phyloP scores from a whole-genome alignment of 306 rosid species.

The Cicer pinnatifidum region DNA sequence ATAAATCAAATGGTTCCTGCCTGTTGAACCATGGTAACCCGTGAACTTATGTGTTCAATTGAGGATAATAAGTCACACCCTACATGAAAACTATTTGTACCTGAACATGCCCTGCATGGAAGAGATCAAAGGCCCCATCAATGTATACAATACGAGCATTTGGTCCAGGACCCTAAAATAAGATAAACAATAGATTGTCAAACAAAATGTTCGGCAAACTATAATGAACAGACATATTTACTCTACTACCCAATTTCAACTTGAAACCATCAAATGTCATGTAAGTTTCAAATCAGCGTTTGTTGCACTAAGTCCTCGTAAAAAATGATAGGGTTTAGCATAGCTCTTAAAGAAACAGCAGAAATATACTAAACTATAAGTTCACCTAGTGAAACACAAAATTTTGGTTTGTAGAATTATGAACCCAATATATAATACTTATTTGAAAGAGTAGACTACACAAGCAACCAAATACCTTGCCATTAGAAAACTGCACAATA shows the following conservation, averaged over 20 bases:
- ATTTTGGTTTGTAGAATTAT: constrained; percentile 15
- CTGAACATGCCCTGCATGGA: constrained; percentile 99
- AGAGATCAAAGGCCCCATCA: constrained; percentile 99
- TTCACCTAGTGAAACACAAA: constrained; percentile 12
- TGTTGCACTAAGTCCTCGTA: constrained; percentile 17
- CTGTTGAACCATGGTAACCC: constrained; percentile 2
- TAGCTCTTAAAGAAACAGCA: constrained; percentile 15
- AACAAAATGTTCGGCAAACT: constrained; percentile 20
- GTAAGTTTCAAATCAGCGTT: constrained; percentile 10
- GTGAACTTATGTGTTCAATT: constrained; percentile 33
- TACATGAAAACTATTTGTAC: constrained; percentile 44
- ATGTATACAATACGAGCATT: constrained; percentile 92
- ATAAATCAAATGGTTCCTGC: constrained; percentile 8
- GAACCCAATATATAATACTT: constrained; percentile 5
- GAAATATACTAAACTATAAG: constrained; percentile 14
- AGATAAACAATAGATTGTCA: constrained; percentile 21
- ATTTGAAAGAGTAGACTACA: constrained; percentile 19
- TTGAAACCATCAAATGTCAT: constrained; percentile 11
- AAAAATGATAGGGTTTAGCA: constrained; percentile 13
- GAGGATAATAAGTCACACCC: constrained; percentile 25
- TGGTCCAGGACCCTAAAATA: constrained; percentile 87
- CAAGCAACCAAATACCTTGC: constrained; percentile 65
- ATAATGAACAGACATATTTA: constrained; percentile 3
- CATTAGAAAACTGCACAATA: constrained; percentile 97
- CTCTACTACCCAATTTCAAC: constrained; percentile 35